A percentile compares a stretch with the other conserved stretches of the same genome.
Evolutionary conservation across 2,329 filamentous ascomycete species (phyloP).

Genomic region (Exophiala sp.): DNA sequence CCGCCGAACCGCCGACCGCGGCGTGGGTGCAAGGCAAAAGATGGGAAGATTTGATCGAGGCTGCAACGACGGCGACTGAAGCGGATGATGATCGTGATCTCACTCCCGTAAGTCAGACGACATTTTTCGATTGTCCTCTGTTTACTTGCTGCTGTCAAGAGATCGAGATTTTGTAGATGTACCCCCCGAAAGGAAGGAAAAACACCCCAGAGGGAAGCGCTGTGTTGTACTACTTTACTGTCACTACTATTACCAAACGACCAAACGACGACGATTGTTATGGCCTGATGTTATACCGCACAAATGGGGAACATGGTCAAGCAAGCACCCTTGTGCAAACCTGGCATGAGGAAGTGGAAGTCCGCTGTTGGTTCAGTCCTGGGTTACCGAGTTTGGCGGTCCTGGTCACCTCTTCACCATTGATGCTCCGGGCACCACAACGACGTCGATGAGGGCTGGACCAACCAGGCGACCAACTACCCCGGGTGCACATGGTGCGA

Average conservation of each 20-base stretch:
- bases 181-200: slow-evolving; percentile 15
- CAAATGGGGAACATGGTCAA: slow-evolving; percentile 16
- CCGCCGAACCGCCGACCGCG: slow-evolving; percentile 73
- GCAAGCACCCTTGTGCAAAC: neutral
- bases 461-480: slow-evolving; percentile 9
- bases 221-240: slow-evolving; percentile 26
- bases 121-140: slow-evolving; percentile 32
- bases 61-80: slow-evolving; percentile 76
- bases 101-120: slow-evolving; percentile 63
- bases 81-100: slow-evolving; percentile 80
- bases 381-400: slow-evolving; percentile 9
- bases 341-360: slow-evolving; percentile 19
- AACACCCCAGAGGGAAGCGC: slow-evolving; percentile 15
- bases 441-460: slow-evolving; percentile 7
- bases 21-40: slow-evolving; percentile 71
- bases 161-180: slow-evolving; percentile 30
- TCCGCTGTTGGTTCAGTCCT: slow-evolving; percentile 3
- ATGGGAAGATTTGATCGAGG: slow-evolving; percentile 95
- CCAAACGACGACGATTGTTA: slow-evolving; percentile 21
- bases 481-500: slow-evolving; percentile 12
- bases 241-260: slow-evolving; percentile 27
- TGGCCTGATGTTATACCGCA: slow-evolving; percentile 17
- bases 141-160: slow-evolving; percentile 31
- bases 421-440: slow-evolving; percentile 16
- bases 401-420: slow-evolving; percentile 11